Base-by-base conservation (phyloP, 1,284 basidiomycete genomes). In the Termitomyces sp. region DNA sequence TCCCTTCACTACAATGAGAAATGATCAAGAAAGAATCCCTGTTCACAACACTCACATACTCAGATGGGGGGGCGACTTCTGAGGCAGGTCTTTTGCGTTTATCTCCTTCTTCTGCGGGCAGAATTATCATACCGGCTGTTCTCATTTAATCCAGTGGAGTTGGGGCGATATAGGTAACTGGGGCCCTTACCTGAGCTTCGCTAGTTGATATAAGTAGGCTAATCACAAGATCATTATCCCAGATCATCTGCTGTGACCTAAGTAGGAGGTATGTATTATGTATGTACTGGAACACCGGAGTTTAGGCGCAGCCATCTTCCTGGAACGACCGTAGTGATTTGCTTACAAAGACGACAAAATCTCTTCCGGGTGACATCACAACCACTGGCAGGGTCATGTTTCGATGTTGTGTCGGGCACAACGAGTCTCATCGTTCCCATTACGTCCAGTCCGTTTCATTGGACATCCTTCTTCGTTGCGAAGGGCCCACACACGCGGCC, bases 401-500 rank as follows among this genome's bases (percentile, higher is more conserved):
- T 60, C 55, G 44, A 63, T 63, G 61, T 48, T 53, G 48, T 41
- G 41, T 45, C 51, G 41, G 36, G 47, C 53, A 55, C 46, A 53
- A 44, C 53, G 58, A 58, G 34, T 52, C 15, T 54, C 52, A 43
- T 53, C 19, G 33, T 55, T 38, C 39, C 21, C 15, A 6, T 50
- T 44, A 15, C n/a, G 45, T 13, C 26, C 40, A 44, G 21, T 38
- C 53, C 50, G 52, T 34, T 42, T 52, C 21, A 28, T 52, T 30
- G 31, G 49, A 43, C 50, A 58, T 41, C 41, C 48, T 34, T 56
- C 52, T 17, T 46, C 56, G n/a, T 49, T 43, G 15, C 58, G 40
- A 44, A 26, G 39, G 40, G 56, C 59, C 46, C 50, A 57, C 26
- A 34, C 60, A 7, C 54, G 66, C 10, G 73, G 73, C 1, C 70